Conservation (phyloP, 208 protist genomes). For the Histomonas meleagridis region DNA sequence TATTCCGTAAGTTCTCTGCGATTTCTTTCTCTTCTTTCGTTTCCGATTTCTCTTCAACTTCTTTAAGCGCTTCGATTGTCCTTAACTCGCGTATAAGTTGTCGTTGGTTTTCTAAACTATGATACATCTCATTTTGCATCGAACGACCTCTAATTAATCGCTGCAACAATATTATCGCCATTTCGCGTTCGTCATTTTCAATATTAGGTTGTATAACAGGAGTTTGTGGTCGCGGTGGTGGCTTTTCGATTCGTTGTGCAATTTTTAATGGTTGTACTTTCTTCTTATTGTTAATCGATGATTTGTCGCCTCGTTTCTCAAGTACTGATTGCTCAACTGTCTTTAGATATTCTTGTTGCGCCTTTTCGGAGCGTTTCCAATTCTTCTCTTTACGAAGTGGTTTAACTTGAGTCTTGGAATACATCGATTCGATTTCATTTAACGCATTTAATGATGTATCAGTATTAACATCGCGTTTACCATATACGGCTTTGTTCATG, state of each 20-base stretch:
- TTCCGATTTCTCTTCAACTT: neutral
- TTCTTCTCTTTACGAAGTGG: neutral
- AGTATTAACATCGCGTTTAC: neutral
- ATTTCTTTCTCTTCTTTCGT: neutral
- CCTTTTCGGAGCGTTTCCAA: neutral
- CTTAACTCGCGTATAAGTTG: neutral
- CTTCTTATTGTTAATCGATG: neutral
- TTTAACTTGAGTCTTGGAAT: neutral
- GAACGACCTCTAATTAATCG: neutral
- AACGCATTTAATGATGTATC: neutral
- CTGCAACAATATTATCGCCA: conserved; percentile 7
- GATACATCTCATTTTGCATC: conserved; percentile 1
- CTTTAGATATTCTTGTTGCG: neutral
- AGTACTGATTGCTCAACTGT: neutral
- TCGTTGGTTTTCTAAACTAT: neutral
- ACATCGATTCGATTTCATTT: neutral
- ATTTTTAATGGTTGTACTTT: conserved; percentile 28
- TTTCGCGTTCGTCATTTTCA: neutral
- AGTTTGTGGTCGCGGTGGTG: conserved; percentile 22
- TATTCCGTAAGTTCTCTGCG: neutral
- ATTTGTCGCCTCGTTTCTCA: neutral
- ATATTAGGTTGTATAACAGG: neutral
- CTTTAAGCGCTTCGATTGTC: conserved; percentile 10
- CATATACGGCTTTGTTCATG: neutral
- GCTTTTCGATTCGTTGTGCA: conserved; percentile 7